Evolutionary conservation across 2,329 filamentous ascomycete species (phyloP), one percentile per base, ranked within the genome.

Genomic region (Aspergillus hiratsukae): DNA sequence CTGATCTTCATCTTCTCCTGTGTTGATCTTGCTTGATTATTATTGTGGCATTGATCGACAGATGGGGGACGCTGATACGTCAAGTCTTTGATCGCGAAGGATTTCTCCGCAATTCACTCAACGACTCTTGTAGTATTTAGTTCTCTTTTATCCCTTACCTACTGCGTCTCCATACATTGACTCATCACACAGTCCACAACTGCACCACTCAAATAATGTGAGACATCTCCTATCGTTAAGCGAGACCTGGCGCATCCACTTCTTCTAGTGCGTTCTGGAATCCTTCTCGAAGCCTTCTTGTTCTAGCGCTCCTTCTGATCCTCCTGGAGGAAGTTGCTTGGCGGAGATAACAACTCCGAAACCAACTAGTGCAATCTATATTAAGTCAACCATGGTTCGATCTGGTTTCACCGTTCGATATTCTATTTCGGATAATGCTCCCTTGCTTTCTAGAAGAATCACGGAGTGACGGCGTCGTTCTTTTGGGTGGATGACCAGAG

Each of bases 261-360:
- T 28, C 50, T 65, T 67, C 62, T 69, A 62, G 66, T 52, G 64
- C 54, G 43, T 71, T 71, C 68, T 48, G 63, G 61, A 69, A 67
- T 51, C 29, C 46, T 72, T 72, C 70, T 65, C 54, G 67, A 71
- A 69, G 53, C 48, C 48, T 70, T 71, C 69, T 71, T 66, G 69
- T 70, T 71, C 69, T 71, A 67, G 69, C 56, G 62, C 37, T 2
- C n/a, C 41, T 14, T 23, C 5, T 27, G 19, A 14, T 45, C 19
- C 40, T 21, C 8, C 7, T 35, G 29, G 29, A 17, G 11, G 11
- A 35, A 35, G 41, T 19, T 19, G 21, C 11, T 43, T 8, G 8
- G 10, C 19, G 41, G 41, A 45, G 3, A 14, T 23, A 8, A 19
- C 6, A 23, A 45, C 10, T 45, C 19, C 41, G 41, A 45, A 45